Conservation (phyloP, 2,329 filamentous ascomycete genomes). For the Aureobasidium uvarum region DNA sequence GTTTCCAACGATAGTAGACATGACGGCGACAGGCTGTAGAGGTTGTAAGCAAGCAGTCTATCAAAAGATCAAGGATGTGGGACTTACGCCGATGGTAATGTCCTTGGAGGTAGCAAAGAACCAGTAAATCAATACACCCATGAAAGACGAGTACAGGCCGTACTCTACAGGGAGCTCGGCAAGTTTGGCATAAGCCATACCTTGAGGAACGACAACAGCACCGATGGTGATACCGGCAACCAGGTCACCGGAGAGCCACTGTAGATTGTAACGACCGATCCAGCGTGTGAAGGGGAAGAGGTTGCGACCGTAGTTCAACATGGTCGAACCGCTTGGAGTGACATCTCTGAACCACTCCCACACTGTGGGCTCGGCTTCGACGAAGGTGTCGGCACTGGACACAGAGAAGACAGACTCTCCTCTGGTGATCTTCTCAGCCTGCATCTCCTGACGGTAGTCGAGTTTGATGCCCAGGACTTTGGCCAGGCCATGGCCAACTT, state of each 20-base stretch:
- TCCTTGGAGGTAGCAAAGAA: slow-evolving; percentile 98
- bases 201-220: slow-evolving; percentile 86
- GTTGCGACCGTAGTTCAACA: slow-evolving; percentile 62
- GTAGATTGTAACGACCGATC: slow-evolving; percentile 82
- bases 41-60: neutral
- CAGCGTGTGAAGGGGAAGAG: slow-evolving; percentile 89
- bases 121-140: slow-evolving; percentile 94
- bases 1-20: slow-evolving; percentile 80
- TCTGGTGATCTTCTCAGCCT: slow-evolving; percentile 63
- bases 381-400: slow-evolving; percentile 70
- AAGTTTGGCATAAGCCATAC: slow-evolving; percentile 90
- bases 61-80: neutral
- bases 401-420: slow-evolving; percentile 78
- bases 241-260: slow-evolving; percentile 86
- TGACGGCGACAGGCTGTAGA: slow-evolving; percentile 79
- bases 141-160: slow-evolving; percentile 92
- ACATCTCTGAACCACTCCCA: slow-evolving; percentile 68
- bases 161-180: slow-evolving; percentile 78
- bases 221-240: slow-evolving; percentile 80
- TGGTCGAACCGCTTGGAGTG: slow-evolving; percentile 57
- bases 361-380: slow-evolving; percentile 76
- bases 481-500: slow-evolving; percentile 70
- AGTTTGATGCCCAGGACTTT: slow-evolving; percentile 82
- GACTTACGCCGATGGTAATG: slow-evolving; percentile 86
- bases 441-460: slow-evolving; percentile 61